Percentiles rank a stretch among this genome's conserved stretches.
These are phyloP conservation scores for Boletus vinaceobasis DNA, from an alignment of 768 basidiomycete species.

Conservation along the genomic window DNA sequence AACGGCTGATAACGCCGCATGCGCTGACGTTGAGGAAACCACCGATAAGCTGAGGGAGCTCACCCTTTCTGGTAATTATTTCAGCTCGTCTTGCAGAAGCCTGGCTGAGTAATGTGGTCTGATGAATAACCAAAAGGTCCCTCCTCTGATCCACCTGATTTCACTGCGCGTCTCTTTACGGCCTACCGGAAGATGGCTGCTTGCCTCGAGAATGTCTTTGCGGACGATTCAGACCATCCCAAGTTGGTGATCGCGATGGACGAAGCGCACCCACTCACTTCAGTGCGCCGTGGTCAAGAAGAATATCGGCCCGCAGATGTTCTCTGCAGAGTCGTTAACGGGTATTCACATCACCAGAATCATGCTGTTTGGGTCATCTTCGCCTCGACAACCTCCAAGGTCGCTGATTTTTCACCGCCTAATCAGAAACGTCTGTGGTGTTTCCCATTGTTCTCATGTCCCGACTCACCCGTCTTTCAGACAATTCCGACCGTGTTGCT, in stretches of 20 bases:
- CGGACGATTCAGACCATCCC: not conserved
- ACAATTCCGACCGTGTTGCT: constrained; percentile 1
- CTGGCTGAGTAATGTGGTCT: not conserved
- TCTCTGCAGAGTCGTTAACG: not conserved
- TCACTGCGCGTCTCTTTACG: not conserved
- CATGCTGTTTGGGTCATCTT: constrained; percentile 16
- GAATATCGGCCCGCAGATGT: constrained; percentile 4
- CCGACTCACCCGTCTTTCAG: not conserved
- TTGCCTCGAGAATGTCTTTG: not conserved
- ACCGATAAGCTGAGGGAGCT: not conserved
- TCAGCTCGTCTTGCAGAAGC: not conserved
- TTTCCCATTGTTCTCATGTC: too few species aligned
- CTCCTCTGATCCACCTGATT: not conserved
- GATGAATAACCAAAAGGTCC: not conserved
- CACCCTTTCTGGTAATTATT: not conserved
- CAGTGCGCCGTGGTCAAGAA: not conserved
- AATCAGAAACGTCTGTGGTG: not conserved
- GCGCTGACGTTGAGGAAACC: not conserved
- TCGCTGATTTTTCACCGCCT: constrained; percentile 4
- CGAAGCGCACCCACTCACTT: constrained; percentile 7
- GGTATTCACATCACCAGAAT: constrained; percentile 1
- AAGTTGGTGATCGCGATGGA: constrained; percentile 18
- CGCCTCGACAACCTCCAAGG: constrained; percentile 12
- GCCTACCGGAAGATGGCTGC: not conserved
- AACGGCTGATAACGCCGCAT: too few species aligned